Evolutionary conservation across 169 alveolate genomes (phyloP).

Genomic region (Haemoproteus tartakovskyi): DNA sequence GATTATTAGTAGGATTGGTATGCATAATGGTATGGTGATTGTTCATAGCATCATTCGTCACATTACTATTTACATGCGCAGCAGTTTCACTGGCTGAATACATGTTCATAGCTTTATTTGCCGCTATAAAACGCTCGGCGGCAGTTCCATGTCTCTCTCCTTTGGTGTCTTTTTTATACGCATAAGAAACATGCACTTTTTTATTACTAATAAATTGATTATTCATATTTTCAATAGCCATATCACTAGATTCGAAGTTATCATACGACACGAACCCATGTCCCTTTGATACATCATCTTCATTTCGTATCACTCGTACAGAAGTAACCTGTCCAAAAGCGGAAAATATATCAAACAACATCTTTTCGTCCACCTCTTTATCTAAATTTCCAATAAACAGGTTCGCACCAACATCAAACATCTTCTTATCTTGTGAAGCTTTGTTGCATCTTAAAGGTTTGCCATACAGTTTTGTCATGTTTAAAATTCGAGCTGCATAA

Average conservation of each 20-base stretch:
- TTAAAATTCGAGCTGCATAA: constrained; percentile 96
- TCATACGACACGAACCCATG: constrained; percentile 97
- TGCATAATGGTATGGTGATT: no score
- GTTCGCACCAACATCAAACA: constrained; percentile 98
- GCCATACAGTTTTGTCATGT: constrained; percentile 94
- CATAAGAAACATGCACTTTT: constrained; percentile 96
- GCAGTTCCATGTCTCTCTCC: constrained; percentile 90
- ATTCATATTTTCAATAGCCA: constrained; percentile 96
- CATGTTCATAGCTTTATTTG: constrained; percentile 77
- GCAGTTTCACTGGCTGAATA: constrained; percentile 65
- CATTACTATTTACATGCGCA: constrained; percentile 19
- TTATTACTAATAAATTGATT: constrained; percentile 94
- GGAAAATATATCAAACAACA: constrained; percentile 94
- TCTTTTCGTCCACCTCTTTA: constrained; percentile 96
- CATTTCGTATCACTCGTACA: constrained; percentile 90
- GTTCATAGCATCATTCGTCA: no score
- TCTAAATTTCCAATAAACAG: constrained; percentile 97
- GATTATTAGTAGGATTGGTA: no score
- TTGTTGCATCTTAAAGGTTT: constrained; percentile 96
- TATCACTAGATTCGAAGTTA: constrained; percentile 97
- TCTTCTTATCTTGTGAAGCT: constrained; percentile 96
- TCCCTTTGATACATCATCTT: constrained; percentile 89
- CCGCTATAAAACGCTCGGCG: constrained; percentile 88
- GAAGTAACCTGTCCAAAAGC: constrained; percentile 92
- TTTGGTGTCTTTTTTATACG: constrained; percentile 95